phyloP scores from a whole-genome alignment of 2,329 filamentous ascomycete species.

The Clarireedia homoeocarpa region DNA sequence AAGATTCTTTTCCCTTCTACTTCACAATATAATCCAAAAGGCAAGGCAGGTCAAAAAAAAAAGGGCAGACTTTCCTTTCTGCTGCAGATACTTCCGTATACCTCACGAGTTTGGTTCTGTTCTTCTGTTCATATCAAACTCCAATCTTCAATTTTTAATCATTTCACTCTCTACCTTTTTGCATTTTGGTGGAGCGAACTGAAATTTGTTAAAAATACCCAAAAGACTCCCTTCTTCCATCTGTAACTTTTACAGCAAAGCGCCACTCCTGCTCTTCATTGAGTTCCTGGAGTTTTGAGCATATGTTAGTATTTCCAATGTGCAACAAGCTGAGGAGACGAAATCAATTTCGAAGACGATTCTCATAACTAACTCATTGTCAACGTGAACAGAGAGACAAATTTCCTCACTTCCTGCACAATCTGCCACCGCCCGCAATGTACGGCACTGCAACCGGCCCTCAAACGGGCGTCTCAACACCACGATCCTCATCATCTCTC shows the following conservation, averaged over 20 bases:
- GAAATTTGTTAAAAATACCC: slow-evolving; percentile 1
- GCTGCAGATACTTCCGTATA: neutral
- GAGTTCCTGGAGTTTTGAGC: slow-evolving; percentile 27
- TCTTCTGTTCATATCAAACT: neutral
- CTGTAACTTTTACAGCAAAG: slow-evolving; percentile 8
- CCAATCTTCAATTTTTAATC: neutral
- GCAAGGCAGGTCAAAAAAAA: neutral
- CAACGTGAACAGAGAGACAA: slow-evolving; percentile 7
- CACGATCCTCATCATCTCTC: slow-evolving; percentile 85
- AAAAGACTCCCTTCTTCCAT: neutral
- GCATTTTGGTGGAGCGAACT: slow-evolving; percentile 8
- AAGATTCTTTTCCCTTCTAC: too few species aligned
- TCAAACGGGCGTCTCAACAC: slow-evolving; percentile 95
- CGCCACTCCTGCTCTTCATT: slow-evolving; percentile 30
- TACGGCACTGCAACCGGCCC: slow-evolving; percentile 77
- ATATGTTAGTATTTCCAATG: slow-evolving; percentile 13
- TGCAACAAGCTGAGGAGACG: neutral
- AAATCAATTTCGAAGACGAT: neutral
- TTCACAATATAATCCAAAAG: neutral
- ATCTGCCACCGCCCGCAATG: slow-evolving; percentile 48
- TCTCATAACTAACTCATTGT: neutral
- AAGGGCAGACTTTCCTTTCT: neutral
- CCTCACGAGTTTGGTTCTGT: neutral
- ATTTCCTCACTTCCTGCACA: slow-evolving; percentile 7
- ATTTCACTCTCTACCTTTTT: slow-evolving; percentile 10